Percentiles rank a stretch among this genome's conserved stretches.
These are phyloP conservation scores for Macrotyloma uniflorum DNA, from an alignment of 306 rosid species.

Conservation along the genomic window DNA sequence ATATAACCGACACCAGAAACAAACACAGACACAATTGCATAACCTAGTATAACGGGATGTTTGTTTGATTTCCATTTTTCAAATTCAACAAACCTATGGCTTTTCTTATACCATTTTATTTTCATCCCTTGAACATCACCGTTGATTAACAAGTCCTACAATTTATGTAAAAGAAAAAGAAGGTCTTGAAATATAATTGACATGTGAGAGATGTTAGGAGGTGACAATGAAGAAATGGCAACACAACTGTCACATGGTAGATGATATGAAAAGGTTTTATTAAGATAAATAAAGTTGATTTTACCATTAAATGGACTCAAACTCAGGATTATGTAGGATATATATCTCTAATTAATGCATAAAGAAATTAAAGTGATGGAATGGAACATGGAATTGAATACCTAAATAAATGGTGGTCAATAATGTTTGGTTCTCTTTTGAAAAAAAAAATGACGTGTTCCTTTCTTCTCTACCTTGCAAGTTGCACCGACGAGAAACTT, in stretches of 20 bases:
- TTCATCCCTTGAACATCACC: no score
- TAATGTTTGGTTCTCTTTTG: neutral
- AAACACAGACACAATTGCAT: neutral
- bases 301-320: no score
- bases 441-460: neutral
- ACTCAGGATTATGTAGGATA: neutral
- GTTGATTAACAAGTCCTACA: neutral
- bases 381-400: neutral
- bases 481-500: neutral
- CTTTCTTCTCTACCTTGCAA: neutral
- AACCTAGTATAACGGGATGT: neutral
- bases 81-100: neutral
- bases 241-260: no score
- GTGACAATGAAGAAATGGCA: no score
- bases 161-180: neutral
- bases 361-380: neutral
- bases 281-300: neutral
- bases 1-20: neutral
- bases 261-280: neutral
- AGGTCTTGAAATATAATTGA: neutral
- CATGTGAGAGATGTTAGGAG: neutral
- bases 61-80: neutral
- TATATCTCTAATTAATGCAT: neutral
- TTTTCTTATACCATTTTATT: neutral
- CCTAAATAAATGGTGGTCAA: conserved; percentile 18